Base-by-base conservation (phyloP, 495 filamentous ascomycete genomes). In the Aspergillus ostianus region DNA sequence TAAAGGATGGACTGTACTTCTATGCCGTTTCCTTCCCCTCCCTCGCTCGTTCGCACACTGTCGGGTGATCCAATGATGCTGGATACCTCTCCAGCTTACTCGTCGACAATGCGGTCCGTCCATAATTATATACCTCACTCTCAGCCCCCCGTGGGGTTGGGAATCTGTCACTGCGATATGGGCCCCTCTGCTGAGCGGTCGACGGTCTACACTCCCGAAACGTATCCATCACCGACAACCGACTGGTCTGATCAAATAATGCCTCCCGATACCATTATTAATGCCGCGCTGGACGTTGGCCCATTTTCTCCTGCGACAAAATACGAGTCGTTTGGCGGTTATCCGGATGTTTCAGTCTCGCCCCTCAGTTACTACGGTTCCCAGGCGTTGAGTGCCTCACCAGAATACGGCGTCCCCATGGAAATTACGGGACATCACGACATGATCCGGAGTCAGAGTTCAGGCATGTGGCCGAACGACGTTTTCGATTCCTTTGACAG, bases 141-240 rank as follows among this genome's bases (percentile, higher is more conserved):
- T 47, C 59, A 59, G 41, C 45, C 61, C 13, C 10, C 58, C 12
- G 46, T 64, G 17, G 73, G 74, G 10, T 47, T 78, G n/a, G 77
- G 74, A 0, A 75, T 77, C 18, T 64, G 66, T n/a, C 55, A 63
- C 46, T 69, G 67, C 54, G 67, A 64, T 1, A 64, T 69, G 26
- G 69, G 71, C 18, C 26, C 52, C 20, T 17, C 51, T 2, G 55
- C 59, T 17, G 51, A 56, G 15, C 59, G 70, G 45, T 12, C 64
- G 47, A 58, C 53, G 48, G 51, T 50, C 3, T 68, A 55, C 45
- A 63, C 51, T 18, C 47, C 32, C 27, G 58, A 51, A 44, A 57
- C 17, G 55, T 70, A 47, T 52, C 59, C 47, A 20, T 54, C 51
- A 41, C 47, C 63, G 21, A n/a, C 63, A 19, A 49, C 66, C 4